Percentiles rank a stretch among this genome's conserved stretches.
phyloP scores from a whole-genome alignment of 306 rosid species.

The Citrullus colocynthis region DNA sequence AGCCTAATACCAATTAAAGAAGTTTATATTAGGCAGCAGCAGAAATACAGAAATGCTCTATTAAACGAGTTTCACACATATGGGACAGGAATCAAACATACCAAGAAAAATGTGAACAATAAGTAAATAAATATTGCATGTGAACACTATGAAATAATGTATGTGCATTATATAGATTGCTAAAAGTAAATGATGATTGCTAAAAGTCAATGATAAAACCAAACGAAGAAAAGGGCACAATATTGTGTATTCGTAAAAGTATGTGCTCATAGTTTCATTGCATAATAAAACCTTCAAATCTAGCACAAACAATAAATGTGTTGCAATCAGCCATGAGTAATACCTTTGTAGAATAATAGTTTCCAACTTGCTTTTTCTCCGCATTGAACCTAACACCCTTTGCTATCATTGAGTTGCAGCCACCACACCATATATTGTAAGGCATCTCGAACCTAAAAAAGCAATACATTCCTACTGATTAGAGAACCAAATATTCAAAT shows the following conservation, averaged over 20 bases:
- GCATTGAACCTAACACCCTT: conserved; percentile 97
- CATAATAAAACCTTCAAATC: background rate
- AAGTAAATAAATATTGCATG: background rate
- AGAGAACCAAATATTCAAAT: background rate
- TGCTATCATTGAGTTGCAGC: conserved; percentile 95
- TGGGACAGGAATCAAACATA: background rate
- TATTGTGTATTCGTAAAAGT: background rate
- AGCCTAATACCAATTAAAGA: background rate
- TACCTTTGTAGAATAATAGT: conserved; percentile 91
- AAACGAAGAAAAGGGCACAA: background rate
- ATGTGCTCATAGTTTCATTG: background rate
- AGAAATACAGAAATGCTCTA: background rate
- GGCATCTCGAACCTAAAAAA: conserved; percentile 89
- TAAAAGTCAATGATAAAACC: background rate
- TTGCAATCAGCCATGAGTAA: background rate
- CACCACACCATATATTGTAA: conserved; percentile 85
- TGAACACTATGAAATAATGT: background rate
- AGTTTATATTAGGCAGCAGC: background rate
- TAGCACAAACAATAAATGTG: background rate
- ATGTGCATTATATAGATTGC: background rate
- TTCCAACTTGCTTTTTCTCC: conserved; percentile 93
- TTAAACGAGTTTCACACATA: background rate
- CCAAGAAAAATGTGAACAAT: background rate
- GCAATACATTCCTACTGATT: background rate
- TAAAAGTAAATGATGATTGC: background rate